Base-by-base conservation (phyloP, 2,329 filamentous ascomycete species). In the Grosmannia clavigera region DNA sequence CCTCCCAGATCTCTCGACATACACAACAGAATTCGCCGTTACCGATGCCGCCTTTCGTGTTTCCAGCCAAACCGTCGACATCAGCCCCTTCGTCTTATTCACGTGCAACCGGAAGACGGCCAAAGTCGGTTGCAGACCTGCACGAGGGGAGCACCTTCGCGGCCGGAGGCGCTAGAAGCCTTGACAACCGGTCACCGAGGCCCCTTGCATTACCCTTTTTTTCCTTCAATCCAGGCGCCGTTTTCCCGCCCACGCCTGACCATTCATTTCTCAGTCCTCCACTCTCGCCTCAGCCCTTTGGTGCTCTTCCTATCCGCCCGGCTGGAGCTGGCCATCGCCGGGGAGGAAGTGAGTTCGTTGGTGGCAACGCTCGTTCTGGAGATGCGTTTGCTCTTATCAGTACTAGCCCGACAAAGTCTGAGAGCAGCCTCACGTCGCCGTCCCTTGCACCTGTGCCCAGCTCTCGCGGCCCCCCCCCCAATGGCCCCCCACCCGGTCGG, bases 321-420 rank as follows among this genome's bases (percentile, higher is more conserved):
- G 74, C 75, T 38, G 84, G 85, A 27, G 88, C 91, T 69, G 85
- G 87, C 35, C 92, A 96, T 70, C 81, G 86, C 67, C 82, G 92
- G 67, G 88, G 88, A 59, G 87, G 85, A 33, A 96, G 91, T 70
- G 91, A 96, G 70, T 91, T 95, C 67, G 88, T 95, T 55, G 90
- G 90, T 46, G 88, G 87, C 9, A 87, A 86, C 66, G 73, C 80
- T 65, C 76, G 83, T 66, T 72, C 78, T 72, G 74, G 81, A 14
- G 81, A 80, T 55, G 76, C 80, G 0, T 82, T 84, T 57, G 80
- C 81, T 11, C 74, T 83, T 9, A 78, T 88, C 74, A 88, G 83
- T 70, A 81, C 82, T 14, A 90, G 85, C 67, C 85, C 87, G 33
- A 87, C 84, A 12, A 89, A 85, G 65, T 76, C 77, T 59, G 79